A percentile compares a stretch with the other conserved stretches of the same genome.
Conservation (phyloP, 257 asterid genomes). For the Scutellaria baicalensis region DNA sequence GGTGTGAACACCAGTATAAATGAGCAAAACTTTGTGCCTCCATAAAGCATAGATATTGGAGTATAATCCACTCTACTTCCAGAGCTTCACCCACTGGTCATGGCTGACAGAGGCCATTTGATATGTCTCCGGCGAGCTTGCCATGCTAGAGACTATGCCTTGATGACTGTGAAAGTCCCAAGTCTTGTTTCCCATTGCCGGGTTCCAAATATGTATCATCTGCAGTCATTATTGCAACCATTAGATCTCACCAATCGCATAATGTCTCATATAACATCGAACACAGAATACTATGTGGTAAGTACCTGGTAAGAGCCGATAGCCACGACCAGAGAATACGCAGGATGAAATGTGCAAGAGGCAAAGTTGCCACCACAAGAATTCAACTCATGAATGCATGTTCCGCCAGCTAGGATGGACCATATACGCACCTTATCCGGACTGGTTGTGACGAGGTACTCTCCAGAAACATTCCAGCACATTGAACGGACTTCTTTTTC, state of each 20-base stretch:
- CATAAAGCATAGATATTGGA: neutral
- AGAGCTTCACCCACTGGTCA: constrained; percentile 33
- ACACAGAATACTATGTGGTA: too few relatives aligned
- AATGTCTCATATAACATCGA: too few relatives aligned
- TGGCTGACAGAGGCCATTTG: constrained; percentile 38
- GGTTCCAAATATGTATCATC: constrained; percentile 45
- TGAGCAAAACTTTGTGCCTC: too few relatives aligned
- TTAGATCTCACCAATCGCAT: too few relatives aligned
- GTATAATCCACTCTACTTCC: constrained; percentile 20
- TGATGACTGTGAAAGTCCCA: constrained; percentile 25
- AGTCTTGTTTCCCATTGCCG: constrained; percentile 19
- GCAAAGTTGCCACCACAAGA: constrained; percentile 26
- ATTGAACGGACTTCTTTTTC: constrained; percentile 26
- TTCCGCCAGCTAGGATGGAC: constrained; percentile 21
- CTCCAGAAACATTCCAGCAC: constrained; percentile 38
- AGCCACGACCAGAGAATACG: constrained; percentile 24
- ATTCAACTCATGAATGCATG: constrained; percentile 20
- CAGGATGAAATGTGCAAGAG: constrained; percentile 45
- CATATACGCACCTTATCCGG: constrained; percentile 43
- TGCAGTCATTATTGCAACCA: too few relatives aligned
- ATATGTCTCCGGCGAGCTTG: constrained; percentile 21
- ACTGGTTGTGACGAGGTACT: constrained; percentile 35
- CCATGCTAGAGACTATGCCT: constrained; percentile 22
- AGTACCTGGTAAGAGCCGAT: constrained; percentile 41
- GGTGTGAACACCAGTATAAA: too few relatives aligned